Evolutionary conservation across 208 protist species (phyloP), one percentile per base, ranked within the genome.

Genomic region (Wallacemonas sp.): DNA sequence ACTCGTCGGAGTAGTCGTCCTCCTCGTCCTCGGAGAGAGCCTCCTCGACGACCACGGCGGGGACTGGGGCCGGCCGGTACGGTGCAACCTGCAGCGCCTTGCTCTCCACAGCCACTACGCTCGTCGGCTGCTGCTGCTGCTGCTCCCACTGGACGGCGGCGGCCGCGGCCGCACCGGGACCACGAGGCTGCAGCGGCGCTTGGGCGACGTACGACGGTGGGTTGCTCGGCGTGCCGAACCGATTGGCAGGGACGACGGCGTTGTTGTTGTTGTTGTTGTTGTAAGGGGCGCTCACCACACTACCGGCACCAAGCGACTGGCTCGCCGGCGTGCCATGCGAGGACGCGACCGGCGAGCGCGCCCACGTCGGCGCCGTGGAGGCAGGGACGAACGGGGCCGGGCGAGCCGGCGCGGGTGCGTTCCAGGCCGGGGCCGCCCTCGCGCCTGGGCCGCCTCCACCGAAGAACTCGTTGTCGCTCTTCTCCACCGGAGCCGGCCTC

Each of bases 11-110:
- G 46, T 48, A 36, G 16, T 50, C 49, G 18, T 80, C 73, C 32
- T 71, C 55, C 23, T 66, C 36, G n/a, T 45, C 46, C 23, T 69
- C 50, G 46, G 48, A 63, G 57, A 74, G 33, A 44, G 46, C 65
- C 29, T 74, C 49, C 29, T 55, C 44, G 18, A 55, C 3, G 8
- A 55, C 29, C 3, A 66, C 33, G 4, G 46, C 31, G 5, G 46
- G 28, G 2, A 66, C 44, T 8, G 45, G 63, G 7, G 48, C 22
- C 38, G 32, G 22, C 10, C 42, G 57, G 57, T 50, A 64, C 4
- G 36, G 57, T 8, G 57, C 36, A 11, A 64, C 22, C 1, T 50
- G 39, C 2, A 50, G 57, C 5, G 52, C 52, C 33, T 64, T 45
- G 57, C 41, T 64, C 11, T 42, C 33, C 3, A 57, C 28, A 4